Percentiles rank a stretch among this genome's conserved stretches.
Conservation (phyloP, 2,329 filamentous ascomycete species). For the Sphaerulina populicola region DNA sequence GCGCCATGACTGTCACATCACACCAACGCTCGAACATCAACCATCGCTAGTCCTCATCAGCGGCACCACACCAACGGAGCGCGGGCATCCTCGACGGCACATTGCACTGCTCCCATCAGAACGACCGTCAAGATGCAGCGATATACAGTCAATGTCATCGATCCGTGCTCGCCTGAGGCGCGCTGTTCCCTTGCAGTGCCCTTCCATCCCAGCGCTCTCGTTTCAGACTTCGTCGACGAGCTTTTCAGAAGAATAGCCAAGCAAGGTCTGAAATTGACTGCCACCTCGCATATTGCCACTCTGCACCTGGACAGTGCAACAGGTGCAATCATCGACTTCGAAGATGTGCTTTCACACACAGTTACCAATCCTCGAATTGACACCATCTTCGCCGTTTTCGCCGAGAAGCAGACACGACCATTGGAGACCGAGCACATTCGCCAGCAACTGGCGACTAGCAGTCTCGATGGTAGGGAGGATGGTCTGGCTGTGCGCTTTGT, state of each 20-base stretch:
- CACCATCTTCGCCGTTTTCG: conserved; percentile 23
- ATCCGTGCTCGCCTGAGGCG: conserved; percentile 6
- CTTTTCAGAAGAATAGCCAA: conserved; percentile 16
- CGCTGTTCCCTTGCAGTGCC: conserved; percentile 19
- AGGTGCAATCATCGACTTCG: conserved; percentile 26
- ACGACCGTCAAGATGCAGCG: conserved; percentile 17
- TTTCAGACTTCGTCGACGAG: conserved; percentile 19
- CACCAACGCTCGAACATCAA: not conserved
- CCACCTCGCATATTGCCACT: conserved; percentile 18
- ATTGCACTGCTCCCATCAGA: not conserved
- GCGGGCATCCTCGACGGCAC: not conserved
- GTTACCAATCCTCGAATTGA: conserved; percentile 20
- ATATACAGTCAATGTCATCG: conserved; percentile 22
- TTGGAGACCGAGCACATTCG: conserved; percentile 2
- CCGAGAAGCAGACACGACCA: conserved; percentile 1
- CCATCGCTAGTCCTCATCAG: not conserved
- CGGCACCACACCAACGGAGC: not conserved
- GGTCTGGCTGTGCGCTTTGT: conserved; percentile 25
- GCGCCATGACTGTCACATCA: not conserved
- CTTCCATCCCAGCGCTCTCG: conserved; percentile 15
- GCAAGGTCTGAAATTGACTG: conserved; percentile 12
- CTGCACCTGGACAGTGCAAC: conserved; percentile 22
- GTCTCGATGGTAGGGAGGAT: conserved; percentile 1
- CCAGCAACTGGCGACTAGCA: not conserved
- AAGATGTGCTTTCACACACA: conserved; percentile 26